Percentiles rank a stretch among this genome's conserved stretches.
Conservation (phyloP, 805 yeast genomes). For the Saccharomycopsis fodiens region DNA sequence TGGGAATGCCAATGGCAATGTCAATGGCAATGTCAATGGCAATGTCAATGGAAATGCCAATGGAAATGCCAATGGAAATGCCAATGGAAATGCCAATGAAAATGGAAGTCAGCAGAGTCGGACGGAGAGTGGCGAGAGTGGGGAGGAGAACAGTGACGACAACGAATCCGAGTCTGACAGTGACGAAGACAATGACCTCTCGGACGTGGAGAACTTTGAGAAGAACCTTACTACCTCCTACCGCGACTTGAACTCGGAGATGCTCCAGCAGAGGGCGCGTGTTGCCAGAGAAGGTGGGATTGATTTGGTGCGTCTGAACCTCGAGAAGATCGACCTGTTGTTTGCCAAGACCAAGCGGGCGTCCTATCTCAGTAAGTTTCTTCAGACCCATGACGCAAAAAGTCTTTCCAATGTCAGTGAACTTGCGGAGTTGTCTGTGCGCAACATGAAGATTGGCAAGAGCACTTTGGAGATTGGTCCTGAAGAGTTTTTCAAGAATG, state of each 20-base stretch:
- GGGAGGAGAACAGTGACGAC: background rate
- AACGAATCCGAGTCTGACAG: background rate
- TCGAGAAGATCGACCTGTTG: conserved; percentile 39
- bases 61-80: background rate
- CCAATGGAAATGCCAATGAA: conserved; percentile 1
- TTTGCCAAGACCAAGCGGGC: conserved; percentile 36
- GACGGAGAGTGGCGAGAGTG: conserved; percentile 18
- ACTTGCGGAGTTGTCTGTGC: conserved; percentile 56
- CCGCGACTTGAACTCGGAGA: conserved; percentile 10
- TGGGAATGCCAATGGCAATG: no score
- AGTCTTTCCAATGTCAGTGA: conserved; percentile 53
- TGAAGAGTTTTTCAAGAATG: conserved; percentile 36
- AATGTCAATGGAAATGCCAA: background rate
- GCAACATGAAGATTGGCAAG: conserved; percentile 52
- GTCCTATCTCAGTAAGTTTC: conserved; percentile 29
- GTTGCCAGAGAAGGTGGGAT: conserved; percentile 56
- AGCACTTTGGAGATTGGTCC: conserved; percentile 42
- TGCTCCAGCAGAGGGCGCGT: conserved; percentile 34
- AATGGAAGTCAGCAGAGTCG: conserved; percentile 16
- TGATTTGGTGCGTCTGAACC: conserved; percentile 35
- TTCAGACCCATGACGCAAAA: conserved; percentile 58
- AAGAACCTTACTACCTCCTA: conserved; percentile 10
- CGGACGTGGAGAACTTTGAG: no score
- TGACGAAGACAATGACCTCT: no score
- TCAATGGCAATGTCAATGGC: no score